Evolutionary conservation across 257 asterid species (phyloP).

Genomic region (Paraleonurus japonicus): DNA sequence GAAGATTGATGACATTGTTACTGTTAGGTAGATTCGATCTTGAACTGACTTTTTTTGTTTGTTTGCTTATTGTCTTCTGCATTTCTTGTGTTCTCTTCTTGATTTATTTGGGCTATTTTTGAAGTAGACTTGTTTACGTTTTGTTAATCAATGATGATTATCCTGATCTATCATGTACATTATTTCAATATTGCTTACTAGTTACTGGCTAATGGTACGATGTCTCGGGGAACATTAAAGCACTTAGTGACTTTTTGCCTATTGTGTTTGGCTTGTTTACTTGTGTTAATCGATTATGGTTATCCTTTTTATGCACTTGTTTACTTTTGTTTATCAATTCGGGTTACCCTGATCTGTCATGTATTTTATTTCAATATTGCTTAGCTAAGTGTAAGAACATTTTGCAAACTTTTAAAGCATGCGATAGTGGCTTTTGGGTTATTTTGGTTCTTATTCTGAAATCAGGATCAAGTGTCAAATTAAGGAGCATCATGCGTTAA

Average conservation of each 20-base stretch:
- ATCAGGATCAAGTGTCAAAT: neutral
- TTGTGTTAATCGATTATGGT: neutral
- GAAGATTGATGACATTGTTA: slow-evolving; percentile 98
- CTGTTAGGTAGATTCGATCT: slow-evolving; percentile 75
- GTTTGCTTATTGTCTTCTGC: slow-evolving; percentile 23
- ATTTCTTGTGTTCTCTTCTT: slow-evolving; percentile 27
- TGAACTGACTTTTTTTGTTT: slow-evolving; percentile 11
- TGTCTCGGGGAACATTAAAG: neutral
- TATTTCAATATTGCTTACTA: slow-evolving; percentile 17
- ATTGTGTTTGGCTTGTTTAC: neutral
- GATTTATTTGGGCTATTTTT: slow-evolving; percentile 21
- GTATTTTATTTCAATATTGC: neutral
- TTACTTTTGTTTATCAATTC: neutral
- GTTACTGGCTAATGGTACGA: neutral
- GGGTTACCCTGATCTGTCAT: neutral
- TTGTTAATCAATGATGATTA: slow-evolving; percentile 15
- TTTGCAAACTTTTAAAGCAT: neutral
- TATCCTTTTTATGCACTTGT: neutral
- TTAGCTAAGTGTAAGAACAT: neutral
- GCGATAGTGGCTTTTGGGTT: neutral
- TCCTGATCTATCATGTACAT: slow-evolving; percentile 7
- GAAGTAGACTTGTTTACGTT: slow-evolving; percentile 21
- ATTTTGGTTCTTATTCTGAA: neutral
- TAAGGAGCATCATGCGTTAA: neutral
- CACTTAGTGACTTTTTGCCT: neutral